Conservation (phyloP, 139 green algal species). For the Prasinococcaceae sp. region DNA sequence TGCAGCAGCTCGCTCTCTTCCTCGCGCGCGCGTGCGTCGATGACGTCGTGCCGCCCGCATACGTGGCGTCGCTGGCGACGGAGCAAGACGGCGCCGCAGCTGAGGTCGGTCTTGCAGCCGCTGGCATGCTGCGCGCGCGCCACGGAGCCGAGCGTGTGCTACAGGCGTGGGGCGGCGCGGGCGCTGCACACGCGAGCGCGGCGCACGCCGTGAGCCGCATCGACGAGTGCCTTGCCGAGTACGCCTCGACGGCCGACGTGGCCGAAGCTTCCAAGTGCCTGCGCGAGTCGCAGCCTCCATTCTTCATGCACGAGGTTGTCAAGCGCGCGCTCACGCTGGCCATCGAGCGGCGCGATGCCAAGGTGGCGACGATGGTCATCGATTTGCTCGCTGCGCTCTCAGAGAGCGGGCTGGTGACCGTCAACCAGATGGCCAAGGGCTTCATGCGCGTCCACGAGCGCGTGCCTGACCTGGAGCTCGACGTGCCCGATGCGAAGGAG, state of each 20-base stretch:
- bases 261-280: slow-evolving; percentile 27
- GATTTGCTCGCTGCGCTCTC: slow-evolving; percentile 1
- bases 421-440: slow-evolving; percentile 19
- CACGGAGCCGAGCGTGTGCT: slow-evolving; percentile 61
- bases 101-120: background rate
- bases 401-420: background rate
- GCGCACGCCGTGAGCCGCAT: slow-evolving; percentile 36
- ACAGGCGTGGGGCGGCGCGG: slow-evolving; percentile 52
- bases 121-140: slow-evolving; percentile 23
- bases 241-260: slow-evolving; percentile 50
- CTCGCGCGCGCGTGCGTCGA: slow-evolving; percentile 76
- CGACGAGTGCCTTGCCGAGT: slow-evolving; percentile 62
- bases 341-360: slow-evolving; percentile 12
- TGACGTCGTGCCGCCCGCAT: slow-evolving; percentile 74
- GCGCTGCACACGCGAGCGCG: slow-evolving; percentile 6
- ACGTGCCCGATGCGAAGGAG: slow-evolving; percentile 23
- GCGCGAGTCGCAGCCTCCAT: slow-evolving; percentile 20
- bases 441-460: slow-evolving; percentile 16
- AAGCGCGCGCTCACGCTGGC: slow-evolving; percentile 18
- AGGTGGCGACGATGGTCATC: slow-evolving; percentile 6
- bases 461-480: slow-evolving; percentile 21
- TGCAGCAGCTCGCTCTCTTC: slow-evolving; percentile 60
- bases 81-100: background rate
- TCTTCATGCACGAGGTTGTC: slow-evolving; percentile 34
- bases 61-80: slow-evolving; percentile 36